phyloP scores from a whole-genome alignment of 2,329 filamentous ascomycete genomes.

The Golovinomyces cichoracearum region DNA sequence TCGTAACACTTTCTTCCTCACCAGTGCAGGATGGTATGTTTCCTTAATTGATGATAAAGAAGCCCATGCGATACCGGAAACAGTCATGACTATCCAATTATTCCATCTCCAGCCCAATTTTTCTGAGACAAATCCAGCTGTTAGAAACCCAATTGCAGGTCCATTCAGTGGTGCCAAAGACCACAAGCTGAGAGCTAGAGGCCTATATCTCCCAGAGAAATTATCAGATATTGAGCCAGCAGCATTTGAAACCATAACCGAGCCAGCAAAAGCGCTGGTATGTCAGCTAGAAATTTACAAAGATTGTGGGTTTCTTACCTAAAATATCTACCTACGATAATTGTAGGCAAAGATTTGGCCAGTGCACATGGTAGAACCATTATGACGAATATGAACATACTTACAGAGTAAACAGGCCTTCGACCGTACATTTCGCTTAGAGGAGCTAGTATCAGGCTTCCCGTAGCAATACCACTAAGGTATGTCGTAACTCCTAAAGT shows the following conservation, averaged over 20 bases:
- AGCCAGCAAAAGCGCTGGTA: slow-evolving; percentile 38
- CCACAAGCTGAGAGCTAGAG: slow-evolving; percentile 64
- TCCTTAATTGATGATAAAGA: slow-evolving; percentile 38
- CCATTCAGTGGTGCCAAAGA: slow-evolving; percentile 66
- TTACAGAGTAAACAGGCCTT: slow-evolving; percentile 40
- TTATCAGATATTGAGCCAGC: slow-evolving; percentile 68
- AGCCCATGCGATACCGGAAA: slow-evolving; percentile 33
- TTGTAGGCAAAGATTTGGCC: slow-evolving; percentile 36
- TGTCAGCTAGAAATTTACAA: slow-evolving; percentile 2
- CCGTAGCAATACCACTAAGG: slow-evolving; percentile 44
- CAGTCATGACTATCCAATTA: slow-evolving; percentile 55
- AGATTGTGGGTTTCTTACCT: slow-evolving; percentile 22
- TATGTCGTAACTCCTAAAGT: slow-evolving; percentile 60
- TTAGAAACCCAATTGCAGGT: slow-evolving; percentile 35
- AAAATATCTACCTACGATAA: slow-evolving; percentile 51
- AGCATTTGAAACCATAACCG: slow-evolving; percentile 59
- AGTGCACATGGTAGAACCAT: slow-evolving; percentile 48
- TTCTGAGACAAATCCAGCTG: slow-evolving; percentile 56
- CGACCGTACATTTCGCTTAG: slow-evolving; percentile 46
- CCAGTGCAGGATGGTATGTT: slow-evolving; percentile 48
- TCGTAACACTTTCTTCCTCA: slow-evolving; percentile 38
- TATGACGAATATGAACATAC: slow-evolving; percentile 36
- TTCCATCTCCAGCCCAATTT: slow-evolving; percentile 72
- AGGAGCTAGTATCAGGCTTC: slow-evolving; percentile 48
- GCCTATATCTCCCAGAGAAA: slow-evolving; percentile 52